A percentile compares a stretch with the other conserved stretches of the same genome.
Evolutionary conservation across 345 rosid genomes (phyloP).

Genomic region (Sapria himalayana): DNA sequence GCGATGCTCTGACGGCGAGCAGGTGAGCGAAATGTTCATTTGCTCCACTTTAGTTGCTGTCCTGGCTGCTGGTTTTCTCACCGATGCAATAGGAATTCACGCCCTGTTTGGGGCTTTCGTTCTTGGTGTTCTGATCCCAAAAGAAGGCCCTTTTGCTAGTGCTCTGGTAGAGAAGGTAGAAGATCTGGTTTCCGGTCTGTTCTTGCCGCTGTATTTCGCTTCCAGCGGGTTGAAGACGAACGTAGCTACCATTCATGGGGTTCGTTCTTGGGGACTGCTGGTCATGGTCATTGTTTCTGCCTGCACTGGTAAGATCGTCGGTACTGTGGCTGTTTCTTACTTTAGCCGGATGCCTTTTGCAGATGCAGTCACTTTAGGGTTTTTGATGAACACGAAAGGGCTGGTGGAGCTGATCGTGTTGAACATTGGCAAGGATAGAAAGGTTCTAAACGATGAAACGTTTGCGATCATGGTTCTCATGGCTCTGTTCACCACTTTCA

Average conservation of each 20-base stretch:
- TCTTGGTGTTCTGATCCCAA: conserved; percentile 42
- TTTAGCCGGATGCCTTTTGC: conserved; percentile 23
- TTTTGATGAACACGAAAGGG: conserved; percentile 70
- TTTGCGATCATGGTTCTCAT: conserved; percentile 62
- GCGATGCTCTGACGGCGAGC: conserved; percentile 64
- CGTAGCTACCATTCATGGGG: conserved; percentile 32
- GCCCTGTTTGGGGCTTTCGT: conserved; percentile 70
- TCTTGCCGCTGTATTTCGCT: conserved; percentile 57
- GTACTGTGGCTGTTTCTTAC: conserved; percentile 36
- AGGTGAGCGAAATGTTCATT: conserved; percentile 40
- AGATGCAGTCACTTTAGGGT: conserved; percentile 43
- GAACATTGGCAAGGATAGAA: conserved; percentile 62
- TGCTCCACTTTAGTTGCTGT: conserved; percentile 38
- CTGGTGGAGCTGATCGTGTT: conserved; percentile 80
- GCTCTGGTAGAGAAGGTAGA: conserved; percentile 57
- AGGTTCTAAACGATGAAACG: conserved; percentile 61
- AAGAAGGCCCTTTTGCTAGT: conserved; percentile 49
- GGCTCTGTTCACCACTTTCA: conserved; percentile 67
- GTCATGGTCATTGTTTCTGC: conserved; percentile 42
- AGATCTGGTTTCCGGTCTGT: conserved; percentile 58
- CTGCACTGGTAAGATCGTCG: conserved; percentile 50
- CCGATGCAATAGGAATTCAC: conserved; percentile 59
- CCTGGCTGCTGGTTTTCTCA: conserved; percentile 35
- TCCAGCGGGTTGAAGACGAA: conserved; percentile 74
- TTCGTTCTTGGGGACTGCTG: conserved; percentile 54